phyloP scores from a whole-genome alignment of 371 early-diverging fungal species.

The Funneliformis caledonium region DNA sequence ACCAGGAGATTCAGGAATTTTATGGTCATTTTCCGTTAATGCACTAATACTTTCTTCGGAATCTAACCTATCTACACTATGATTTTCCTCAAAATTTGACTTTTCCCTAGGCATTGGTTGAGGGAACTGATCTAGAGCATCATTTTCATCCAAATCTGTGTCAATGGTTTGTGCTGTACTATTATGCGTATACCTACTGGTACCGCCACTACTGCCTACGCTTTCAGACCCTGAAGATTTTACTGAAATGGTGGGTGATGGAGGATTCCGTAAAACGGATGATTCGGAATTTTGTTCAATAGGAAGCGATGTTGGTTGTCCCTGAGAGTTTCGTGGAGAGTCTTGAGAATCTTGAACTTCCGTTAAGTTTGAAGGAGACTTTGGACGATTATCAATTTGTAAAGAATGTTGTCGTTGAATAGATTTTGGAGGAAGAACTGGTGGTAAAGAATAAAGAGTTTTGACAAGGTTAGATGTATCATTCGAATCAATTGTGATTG shows the following conservation, averaged over 20 bases:
- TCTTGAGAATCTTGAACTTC: neutral
- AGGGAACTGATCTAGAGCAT: slow-evolving; percentile 11
- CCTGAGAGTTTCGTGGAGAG: neutral
- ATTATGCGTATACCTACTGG: neutral
- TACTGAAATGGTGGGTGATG: slow-evolving; percentile 28
- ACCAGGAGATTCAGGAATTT: neutral
- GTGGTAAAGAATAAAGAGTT: neutral
- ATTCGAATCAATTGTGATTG: neutral
- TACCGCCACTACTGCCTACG: neutral
- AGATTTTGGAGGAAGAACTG: neutral
- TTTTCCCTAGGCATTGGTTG: neutral
- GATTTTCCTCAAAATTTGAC: neutral
- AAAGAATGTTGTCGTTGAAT: neutral
- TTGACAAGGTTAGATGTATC: neutral
- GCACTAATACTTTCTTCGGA: neutral
- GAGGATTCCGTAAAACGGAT: neutral
- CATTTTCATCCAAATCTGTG: slow-evolving; percentile 10
- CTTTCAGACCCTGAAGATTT: slow-evolving; percentile 29
- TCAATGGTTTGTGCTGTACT: neutral
- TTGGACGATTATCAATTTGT: neutral
- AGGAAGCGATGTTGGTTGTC: neutral
- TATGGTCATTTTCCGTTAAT: neutral
- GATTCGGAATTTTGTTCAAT: slow-evolving; percentile 3
- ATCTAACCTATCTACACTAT: neutral
- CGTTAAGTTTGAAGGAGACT: neutral